Percentiles rank a stretch among this genome's conserved stretches.
Evolutionary conservation across 306 rosid genomes (phyloP).

Genomic region (Pueraria montana): DNA sequence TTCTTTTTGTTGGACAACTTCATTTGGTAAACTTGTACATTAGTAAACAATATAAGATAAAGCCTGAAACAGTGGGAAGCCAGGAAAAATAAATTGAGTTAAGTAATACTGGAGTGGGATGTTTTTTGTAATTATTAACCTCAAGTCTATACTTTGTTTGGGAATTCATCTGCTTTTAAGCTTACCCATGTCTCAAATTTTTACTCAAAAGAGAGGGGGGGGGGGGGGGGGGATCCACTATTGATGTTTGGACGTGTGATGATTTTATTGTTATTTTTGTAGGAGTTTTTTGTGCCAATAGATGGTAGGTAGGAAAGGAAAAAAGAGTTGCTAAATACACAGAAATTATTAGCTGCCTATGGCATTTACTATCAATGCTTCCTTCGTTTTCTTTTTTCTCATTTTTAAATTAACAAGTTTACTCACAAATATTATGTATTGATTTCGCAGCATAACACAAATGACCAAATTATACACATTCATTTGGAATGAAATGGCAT

Average conservation of each 20-base stretch:
- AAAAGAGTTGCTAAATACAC: conserved; percentile 18
- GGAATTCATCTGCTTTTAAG: background rate
- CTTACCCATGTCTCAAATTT: background rate
- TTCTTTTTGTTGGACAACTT: background rate
- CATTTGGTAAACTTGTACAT: no score
- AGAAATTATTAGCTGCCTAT: conserved; percentile 17
- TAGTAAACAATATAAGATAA: background rate
- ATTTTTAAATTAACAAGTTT: conserved; percentile 12
- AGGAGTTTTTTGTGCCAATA: background rate
- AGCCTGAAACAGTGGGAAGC: conserved; percentile 14
- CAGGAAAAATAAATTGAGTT: background rate
- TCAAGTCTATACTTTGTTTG: conserved; percentile 7
- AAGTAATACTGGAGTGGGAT: background rate
- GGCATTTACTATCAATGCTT: conserved; percentile 18
- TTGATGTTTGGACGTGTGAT: conserved; percentile 24
- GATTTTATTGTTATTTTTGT: conserved; percentile 11
- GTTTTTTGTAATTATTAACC: no score
- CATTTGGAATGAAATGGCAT: conserved; percentile 82
- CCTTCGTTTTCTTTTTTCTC: background rate
- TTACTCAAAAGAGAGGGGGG: background rate
- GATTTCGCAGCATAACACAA: conserved; percentile 70
- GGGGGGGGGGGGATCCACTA: background rate
- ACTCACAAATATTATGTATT: conserved; percentile 35
- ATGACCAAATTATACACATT: conserved; percentile 82
- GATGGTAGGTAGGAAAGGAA: background rate